Evolutionary conservation across 2,329 filamentous ascomycete genomes (phyloP).

Genomic region (Metarhizium sp.): DNA sequence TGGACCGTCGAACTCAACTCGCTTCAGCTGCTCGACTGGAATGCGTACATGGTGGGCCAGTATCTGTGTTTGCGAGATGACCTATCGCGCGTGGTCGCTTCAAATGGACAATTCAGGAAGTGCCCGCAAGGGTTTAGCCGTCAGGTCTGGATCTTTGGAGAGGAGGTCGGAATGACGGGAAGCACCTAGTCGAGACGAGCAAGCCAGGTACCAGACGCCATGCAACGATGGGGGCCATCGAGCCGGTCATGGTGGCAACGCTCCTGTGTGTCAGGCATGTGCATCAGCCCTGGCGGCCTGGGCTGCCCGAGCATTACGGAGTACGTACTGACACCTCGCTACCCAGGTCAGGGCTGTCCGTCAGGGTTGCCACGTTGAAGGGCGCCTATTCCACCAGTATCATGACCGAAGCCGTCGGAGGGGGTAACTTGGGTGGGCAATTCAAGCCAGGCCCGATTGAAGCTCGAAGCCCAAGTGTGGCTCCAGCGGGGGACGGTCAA

Average conservation of each 20-base stretch:
- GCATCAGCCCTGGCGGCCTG: not conserved
- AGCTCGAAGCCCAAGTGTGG: too few species aligned
- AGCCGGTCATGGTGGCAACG: not conserved
- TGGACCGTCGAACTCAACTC: too few species aligned
- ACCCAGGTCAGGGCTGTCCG: not conserved
- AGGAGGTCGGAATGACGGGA: not conserved
- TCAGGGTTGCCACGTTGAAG: constrained; percentile 2
- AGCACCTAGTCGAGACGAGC: not conserved
- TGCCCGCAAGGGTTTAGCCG: not conserved
- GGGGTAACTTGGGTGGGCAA: too few species aligned
- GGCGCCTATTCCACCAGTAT: constrained; percentile 4
- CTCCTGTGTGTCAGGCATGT: not conserved
- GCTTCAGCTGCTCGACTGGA: too few species aligned
- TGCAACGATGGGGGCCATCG: not conserved
- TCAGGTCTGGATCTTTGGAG: not conserved
- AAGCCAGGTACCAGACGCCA: not conserved
- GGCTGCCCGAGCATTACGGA: not conserved
- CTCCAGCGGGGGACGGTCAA: too few species aligned
- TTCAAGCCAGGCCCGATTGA: too few species aligned
- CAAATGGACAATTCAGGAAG: constrained; percentile 1
- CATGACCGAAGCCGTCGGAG: not conserved
- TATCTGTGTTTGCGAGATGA: not conserved
- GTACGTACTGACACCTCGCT: not conserved
- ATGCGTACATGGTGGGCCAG: not conserved
- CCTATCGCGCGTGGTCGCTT: not conserved